Base-by-base conservation (phyloP, 345 rosid species). In the Lenwebbia sp. region DNA sequence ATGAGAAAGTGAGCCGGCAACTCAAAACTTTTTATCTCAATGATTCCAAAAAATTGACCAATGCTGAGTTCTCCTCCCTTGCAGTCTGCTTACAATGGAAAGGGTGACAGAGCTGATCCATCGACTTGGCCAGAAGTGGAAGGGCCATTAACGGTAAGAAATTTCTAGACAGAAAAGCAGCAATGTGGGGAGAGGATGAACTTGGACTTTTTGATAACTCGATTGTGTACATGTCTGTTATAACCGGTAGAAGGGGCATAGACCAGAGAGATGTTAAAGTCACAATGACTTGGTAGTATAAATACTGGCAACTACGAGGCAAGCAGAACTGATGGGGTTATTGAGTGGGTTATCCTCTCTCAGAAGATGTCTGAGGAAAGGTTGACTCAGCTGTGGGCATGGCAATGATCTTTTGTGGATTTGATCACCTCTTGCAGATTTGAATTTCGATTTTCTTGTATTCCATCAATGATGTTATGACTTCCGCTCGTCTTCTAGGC, bases 31-130 rank as follows among this genome's bases (percentile, higher is more conserved):
- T 33, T 54, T 40, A 17, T 62, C 41, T 86, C 19, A 2, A 19
- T 74, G 75, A 82, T 83, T 26, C 56, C 56, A 82, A 28, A 37
- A 40, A 58, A 30, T 52, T 23, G 65, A n/a, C 49, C 15, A 51
- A 57, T 22, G 65, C 33, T 23, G 83, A 76, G 14, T 40, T 87
- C 51, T 49, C 9, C 23, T 82, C 50, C 51, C 88, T 44, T 92
- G 86, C 92, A 96, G 99, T 97, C 99, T 89, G 99, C 99, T 6
- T 94, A 92, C 84, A 93, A 65, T 52, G 99, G 99, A 37, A 92
- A 93, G 89, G 99, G 99, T 62, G 98, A 97, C 90, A 91, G 99
- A 94, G 98, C 90, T 82, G 96, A 97, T 89, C 91, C 95, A 87
- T 89, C 95, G 19, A 87, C 86, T 52, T 97, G 99, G 99, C 96